Evolutionary conservation across 768 basidiomycete species (phyloP).

Genomic region (Strobilomyces echinocephalus): DNA sequence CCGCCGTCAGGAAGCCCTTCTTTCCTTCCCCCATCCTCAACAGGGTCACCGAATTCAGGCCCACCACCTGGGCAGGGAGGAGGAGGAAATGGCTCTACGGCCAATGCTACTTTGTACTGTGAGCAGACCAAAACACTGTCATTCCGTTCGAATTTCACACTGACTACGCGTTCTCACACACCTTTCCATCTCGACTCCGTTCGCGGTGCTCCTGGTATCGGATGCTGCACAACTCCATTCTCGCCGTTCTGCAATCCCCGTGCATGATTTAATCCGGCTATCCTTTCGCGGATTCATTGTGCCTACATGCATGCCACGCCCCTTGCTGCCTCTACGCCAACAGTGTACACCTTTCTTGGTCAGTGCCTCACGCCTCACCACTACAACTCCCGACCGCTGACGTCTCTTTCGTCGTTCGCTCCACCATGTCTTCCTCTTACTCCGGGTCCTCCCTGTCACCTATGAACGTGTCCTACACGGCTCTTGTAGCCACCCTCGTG

Average conservation of each 20-base stretch:
- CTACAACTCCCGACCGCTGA: constrained; percentile 1
- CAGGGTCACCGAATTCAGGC: no score
- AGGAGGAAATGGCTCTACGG: not conserved
- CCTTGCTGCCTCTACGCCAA: not conserved
- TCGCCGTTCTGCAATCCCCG: constrained; percentile 1
- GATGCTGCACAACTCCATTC: not conserved
- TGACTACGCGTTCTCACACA: constrained; percentile 9
- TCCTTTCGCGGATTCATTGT: not conserved
- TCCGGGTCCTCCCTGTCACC: constrained; percentile 3
- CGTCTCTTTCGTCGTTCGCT: not conserved
- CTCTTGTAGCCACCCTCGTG: constrained; percentile 58
- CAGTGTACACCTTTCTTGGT: constrained; percentile 34
- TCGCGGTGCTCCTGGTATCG: not conserved
- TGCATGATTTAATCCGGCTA: not conserved
- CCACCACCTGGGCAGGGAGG: not conserved
- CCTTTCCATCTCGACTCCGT: not conserved
- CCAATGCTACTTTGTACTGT: constrained; percentile 28
- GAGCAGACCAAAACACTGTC: constrained; percentile 14
- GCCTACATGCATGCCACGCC: not conserved
- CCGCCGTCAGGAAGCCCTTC: not conserved
- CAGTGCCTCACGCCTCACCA: constrained; percentile 3
- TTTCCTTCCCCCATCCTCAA: not conserved
- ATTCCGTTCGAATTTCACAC: constrained; percentile 17
- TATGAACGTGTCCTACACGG: constrained; percentile 32
- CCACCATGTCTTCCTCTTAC: constrained; percentile 16